A percentile compares a stretch with the other conserved stretches of the same genome.
Evolutionary conservation across 371 early-diverging fungal genomes (phyloP).

Genomic region (Quaeritorhiza haematococci): DNA sequence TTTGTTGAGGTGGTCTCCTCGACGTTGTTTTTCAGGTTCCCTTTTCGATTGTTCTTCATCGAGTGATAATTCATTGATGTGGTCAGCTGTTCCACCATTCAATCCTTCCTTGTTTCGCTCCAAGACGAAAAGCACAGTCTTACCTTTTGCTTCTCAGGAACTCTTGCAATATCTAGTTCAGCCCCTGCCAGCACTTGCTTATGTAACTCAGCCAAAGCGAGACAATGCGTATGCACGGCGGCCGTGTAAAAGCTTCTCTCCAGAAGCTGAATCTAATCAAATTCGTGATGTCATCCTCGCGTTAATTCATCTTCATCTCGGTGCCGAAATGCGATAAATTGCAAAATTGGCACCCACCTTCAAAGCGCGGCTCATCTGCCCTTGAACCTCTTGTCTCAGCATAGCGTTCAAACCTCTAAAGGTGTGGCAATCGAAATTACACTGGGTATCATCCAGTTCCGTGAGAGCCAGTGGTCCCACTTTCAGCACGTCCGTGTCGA

Average conservation of each 20-base stretch:
- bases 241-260: slow-evolving; percentile 41
- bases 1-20: neutral
- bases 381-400: slow-evolving; percentile 7
- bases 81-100: slow-evolving; percentile 1
- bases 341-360: too few relatives aligned
- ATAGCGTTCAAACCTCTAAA: slow-evolving; percentile 12
- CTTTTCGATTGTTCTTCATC: neutral
- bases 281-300: too few relatives aligned
- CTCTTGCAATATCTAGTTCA: too few relatives aligned
- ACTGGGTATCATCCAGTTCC: slow-evolving; percentile 33
- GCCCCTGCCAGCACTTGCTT: too few relatives aligned
- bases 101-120: neutral
- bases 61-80: neutral
- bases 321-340: too few relatives aligned
- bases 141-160: slow-evolving; percentile 11
- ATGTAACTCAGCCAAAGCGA: slow-evolving; percentile 28
- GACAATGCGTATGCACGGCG: slow-evolving; percentile 31
- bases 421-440: slow-evolving; percentile 9
- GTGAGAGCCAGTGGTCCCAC: slow-evolving; percentile 36
- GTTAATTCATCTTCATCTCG: too few relatives aligned
- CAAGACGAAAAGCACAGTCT: neutral
- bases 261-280: slow-evolving; percentile 32
- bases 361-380: too few relatives aligned
- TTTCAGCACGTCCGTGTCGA: too few relatives aligned
- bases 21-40: neutral